Conservation (phyloP, 2,329 filamentous ascomycete species). For the Basipetospora chlamydospora region DNA sequence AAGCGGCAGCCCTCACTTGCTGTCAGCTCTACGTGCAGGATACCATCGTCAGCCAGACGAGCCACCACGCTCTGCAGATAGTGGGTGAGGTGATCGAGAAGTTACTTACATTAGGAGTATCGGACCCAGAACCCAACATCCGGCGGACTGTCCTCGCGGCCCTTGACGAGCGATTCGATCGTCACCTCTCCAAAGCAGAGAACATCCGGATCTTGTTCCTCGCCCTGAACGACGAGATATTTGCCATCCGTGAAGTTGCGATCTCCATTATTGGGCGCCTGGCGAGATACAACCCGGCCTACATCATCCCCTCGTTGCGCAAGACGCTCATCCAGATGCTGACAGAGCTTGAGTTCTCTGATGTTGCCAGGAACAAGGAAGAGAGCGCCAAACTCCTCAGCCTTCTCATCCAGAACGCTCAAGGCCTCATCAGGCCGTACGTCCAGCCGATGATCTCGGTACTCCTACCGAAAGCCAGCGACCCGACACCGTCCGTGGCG, state of each 20-base stretch:
- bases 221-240: slow-evolving; percentile 88
- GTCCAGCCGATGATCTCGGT: slow-evolving; percentile 94
- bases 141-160: slow-evolving; percentile 77
- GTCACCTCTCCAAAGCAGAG: slow-evolving; percentile 91
- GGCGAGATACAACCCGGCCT: slow-evolving; percentile 83
- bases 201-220: slow-evolving; percentile 94
- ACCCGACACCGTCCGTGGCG: slow-evolving; percentile 73
- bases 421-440: slow-evolving; percentile 86
- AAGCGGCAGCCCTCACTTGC: slow-evolving; percentile 89
- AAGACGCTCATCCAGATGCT: slow-evolving; percentile 93
- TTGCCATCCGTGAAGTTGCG: slow-evolving; percentile 81
- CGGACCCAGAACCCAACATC: slow-evolving; percentile 80
- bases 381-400: slow-evolving; percentile 90
- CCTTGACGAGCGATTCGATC: slow-evolving; percentile 85
- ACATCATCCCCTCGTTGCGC: slow-evolving; percentile 87
- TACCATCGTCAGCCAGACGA: slow-evolving; percentile 95
- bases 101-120: slow-evolving; percentile 84
- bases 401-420: slow-evolving; percentile 82
- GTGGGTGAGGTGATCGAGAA: slow-evolving; percentile 97
- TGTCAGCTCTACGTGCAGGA: slow-evolving; percentile 96
- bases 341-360: slow-evolving; percentile 91
- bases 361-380: slow-evolving; percentile 86
- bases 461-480: slow-evolving; percentile 81
- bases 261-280: slow-evolving; percentile 93
- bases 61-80: slow-evolving; percentile 89